phyloP scores from a whole-genome alignment of 176 grass and related monocot genomes.

The Tillandsia leiboldiana region DNA sequence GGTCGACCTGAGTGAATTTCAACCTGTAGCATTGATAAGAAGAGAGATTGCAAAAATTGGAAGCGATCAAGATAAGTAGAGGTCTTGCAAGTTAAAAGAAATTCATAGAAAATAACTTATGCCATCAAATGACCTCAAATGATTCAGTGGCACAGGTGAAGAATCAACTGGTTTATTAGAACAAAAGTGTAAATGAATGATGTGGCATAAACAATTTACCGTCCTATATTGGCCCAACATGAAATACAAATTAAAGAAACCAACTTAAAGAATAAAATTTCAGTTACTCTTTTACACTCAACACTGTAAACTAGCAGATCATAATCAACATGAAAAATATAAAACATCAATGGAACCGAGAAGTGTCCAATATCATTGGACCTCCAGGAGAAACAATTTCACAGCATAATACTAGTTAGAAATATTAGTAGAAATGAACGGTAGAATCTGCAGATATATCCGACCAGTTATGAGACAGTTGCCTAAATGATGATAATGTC shows the following conservation, averaged over 20 bases:
- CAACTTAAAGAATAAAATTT: too few species aligned
- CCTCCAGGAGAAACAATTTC: not conserved
- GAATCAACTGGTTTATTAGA: too few species aligned
- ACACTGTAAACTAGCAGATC: too few species aligned
- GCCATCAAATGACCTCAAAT: not conserved
- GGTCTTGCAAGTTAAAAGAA: not conserved
- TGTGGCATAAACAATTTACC: too few species aligned
- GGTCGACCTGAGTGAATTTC: conserved; percentile 83
- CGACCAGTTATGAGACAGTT: not conserved
- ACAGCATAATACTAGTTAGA: not conserved
- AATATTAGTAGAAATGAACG: not conserved
- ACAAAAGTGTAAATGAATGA: too few species aligned
- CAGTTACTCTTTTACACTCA: too few species aligned
- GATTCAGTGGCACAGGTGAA: too few species aligned
- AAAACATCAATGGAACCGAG: too few species aligned
- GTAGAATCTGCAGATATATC: not conserved
- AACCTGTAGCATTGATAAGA: conserved; percentile 41
- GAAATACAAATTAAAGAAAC: too few species aligned
- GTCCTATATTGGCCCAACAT: too few species aligned
- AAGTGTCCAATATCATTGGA: not conserved
- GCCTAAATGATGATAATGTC: not conserved
- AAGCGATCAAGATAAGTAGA: not conserved
- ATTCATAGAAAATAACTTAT: not conserved
- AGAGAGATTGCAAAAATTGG: conserved; percentile 5
- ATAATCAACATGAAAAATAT: not conserved